Evolutionary conservation across 176 grass and related monocot genomes (phyloP), one percentile per base, ranked within the genome.

Genomic region (Aegilops tauschii): DNA sequence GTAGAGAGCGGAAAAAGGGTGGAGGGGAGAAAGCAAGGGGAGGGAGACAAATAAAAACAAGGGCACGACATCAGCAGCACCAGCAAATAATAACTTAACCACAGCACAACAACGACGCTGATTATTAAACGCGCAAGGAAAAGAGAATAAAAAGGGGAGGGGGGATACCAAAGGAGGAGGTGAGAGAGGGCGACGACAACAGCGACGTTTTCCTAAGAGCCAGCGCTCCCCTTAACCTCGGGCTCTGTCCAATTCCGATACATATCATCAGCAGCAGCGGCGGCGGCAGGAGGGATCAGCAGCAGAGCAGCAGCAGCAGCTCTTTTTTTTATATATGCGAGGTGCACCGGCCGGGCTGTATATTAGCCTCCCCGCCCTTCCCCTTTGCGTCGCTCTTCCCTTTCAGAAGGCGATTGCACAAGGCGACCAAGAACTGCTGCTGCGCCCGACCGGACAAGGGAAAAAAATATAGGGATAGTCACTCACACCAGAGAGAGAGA

Each of bases 351-450:
- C 62, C 8, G 32, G 78, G n/a, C 14, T 74, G 72, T 89, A 95
- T 91, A 88, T 78, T 84, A 86, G 84, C 86, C 79, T 83, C 65
- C 69, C 31, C 69, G 50, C 25, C 21, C 82, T 63, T 16, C 54
- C 35, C 82, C 79, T 73, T 86, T 90, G 89, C 80, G 88, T 70
- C 73, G 89, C 78, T 92, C 90, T 90, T 90, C 82, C 89, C 86
- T 94, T 96, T 94, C 94, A 58, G 94, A 99, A 94, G 97, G 97
- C 90, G 94, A 99, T 99, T 94, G 94, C 92, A 93, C 86, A 88
- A 73, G 84, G 72, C 81, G 75, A 77, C 74, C 74, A 77, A 77
- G 74, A 42, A 88, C 90, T 65, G 84, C 90, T 65, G 84, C 69
- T 69, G 62, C 45, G 29, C 89, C 85, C 62, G 89, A 88, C 81